Percentiles rank a stretch among this genome's conserved stretches.
Evolutionary conservation across 2,329 filamentous ascomycete genomes (phyloP).

Genomic region (Akanthomyces dipterigenus): DNA sequence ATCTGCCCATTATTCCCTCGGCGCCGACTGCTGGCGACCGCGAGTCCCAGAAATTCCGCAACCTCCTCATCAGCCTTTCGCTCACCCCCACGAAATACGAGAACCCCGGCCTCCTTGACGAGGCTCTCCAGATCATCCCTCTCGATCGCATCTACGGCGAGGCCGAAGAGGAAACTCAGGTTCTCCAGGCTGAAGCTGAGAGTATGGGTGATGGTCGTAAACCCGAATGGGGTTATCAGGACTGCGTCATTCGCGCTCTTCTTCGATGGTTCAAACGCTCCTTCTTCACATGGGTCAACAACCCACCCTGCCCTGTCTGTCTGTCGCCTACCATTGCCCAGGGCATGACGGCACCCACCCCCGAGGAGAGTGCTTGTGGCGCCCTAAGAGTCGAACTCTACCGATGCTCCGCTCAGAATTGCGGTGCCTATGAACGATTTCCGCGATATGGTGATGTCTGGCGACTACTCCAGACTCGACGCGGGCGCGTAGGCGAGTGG

Average conservation of each 20-base stretch:
- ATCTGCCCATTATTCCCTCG: slow-evolving; percentile 57
- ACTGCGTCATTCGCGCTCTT: slow-evolving; percentile 86
- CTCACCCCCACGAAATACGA: slow-evolving; percentile 90
- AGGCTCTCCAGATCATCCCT: slow-evolving; percentile 79
- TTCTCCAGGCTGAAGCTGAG: slow-evolving; percentile 79
- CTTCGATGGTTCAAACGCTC: slow-evolving; percentile 89
- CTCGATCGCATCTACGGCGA: slow-evolving; percentile 88
- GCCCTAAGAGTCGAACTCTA: slow-evolving; percentile 87
- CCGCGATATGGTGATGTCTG: slow-evolving; percentile 94
- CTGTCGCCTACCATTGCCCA: slow-evolving; percentile 73
- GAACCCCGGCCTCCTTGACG: slow-evolving; percentile 89
- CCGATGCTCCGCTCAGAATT: slow-evolving; percentile 70
- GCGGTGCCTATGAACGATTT: slow-evolving; percentile 78
- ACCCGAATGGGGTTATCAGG: slow-evolving; percentile 93
- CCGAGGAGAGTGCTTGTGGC: slow-evolving; percentile 83
- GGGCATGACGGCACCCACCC: slow-evolving; percentile 76
- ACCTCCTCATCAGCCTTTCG: slow-evolving; percentile 77
- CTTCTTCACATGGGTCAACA: slow-evolving; percentile 97
- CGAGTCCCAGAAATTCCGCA: slow-evolving; percentile 68
- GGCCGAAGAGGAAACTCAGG: slow-evolving; percentile 87
- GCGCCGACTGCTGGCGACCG: slow-evolving; percentile 61
- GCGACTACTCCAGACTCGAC: slow-evolving; percentile 77
- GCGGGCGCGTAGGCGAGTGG: slow-evolving; percentile 90
- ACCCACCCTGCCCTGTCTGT: slow-evolving; percentile 79
- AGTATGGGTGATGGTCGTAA: slow-evolving; percentile 75